Evolutionary conservation across 2,329 filamentous ascomycete genomes (phyloP).

Genomic region (Myriosclerotinia curreyana): DNA sequence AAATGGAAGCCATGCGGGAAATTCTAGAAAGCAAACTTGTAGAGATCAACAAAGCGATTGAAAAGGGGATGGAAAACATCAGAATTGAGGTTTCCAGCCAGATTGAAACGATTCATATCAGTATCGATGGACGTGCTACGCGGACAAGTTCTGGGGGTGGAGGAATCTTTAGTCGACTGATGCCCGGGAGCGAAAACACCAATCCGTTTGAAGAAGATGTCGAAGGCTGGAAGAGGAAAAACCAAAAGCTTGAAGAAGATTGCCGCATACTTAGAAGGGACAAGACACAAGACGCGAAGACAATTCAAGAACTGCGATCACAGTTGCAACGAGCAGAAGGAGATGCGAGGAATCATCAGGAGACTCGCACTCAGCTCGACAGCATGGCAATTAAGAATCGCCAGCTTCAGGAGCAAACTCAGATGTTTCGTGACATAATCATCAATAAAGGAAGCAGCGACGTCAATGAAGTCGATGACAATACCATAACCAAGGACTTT

Average conservation of each 20-base stretch:
- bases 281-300: background rate
- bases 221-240: background rate
- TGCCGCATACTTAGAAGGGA: background rate
- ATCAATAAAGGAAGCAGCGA: constrained; percentile 17
- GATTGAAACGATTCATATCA: constrained; percentile 9
- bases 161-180: constrained; percentile 5
- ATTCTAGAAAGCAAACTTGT: background rate
- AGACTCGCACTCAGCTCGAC: background rate
- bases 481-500: constrained; percentile 11
- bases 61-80: constrained; percentile 5
- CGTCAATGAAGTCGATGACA: constrained; percentile 1
- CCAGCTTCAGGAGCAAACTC: constrained; percentile 16
- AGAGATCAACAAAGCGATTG: constrained; percentile 6
- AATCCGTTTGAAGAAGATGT: background rate
- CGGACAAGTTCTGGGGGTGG: constrained; percentile 1
- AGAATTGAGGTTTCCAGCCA: constrained; percentile 10
- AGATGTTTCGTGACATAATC: constrained; percentile 13
- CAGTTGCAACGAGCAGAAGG: background rate
- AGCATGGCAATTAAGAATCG: constrained; percentile 1
- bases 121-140: background rate
- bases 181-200: background rate
- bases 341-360: background rate
- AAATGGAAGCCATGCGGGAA: constrained; percentile 12
- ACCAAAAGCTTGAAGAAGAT: background rate
- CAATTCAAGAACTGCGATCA: background rate